Percentiles rank a stretch among this genome's conserved stretches.
Conservation (phyloP, 306 rosid species). For the Quercus wislizeni region DNA sequence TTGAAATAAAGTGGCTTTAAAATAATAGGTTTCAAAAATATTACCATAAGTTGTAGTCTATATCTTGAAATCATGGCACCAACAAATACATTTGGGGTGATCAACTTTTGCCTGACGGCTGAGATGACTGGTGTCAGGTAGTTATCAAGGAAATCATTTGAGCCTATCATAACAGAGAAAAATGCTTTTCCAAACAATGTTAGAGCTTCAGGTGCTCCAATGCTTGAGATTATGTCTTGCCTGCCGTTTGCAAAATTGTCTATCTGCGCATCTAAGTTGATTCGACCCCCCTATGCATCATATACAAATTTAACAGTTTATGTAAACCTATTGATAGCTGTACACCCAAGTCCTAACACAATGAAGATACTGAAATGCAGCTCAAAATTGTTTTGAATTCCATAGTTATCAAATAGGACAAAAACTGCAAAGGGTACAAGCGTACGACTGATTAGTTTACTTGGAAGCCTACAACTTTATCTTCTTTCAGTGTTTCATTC, state of each 20-base stretch:
- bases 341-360: background rate
- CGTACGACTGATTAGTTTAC: too few relatives aligned
- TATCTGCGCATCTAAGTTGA: constrained; percentile 61
- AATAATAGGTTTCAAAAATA: background rate
- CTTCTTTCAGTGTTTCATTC: background rate
- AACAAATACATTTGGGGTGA: constrained; percentile 46
- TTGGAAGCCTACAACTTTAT: too few relatives aligned
- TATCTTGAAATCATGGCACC: constrained; percentile 49
- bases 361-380: background rate
- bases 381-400: background rate
- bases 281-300: constrained; percentile 50
- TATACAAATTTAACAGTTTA: background rate
- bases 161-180: constrained; percentile 57
- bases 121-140: constrained; percentile 42
- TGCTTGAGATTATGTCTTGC: constrained; percentile 48
- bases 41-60: constrained; percentile 56
- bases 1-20: background rate
- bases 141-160: constrained; percentile 71
- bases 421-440: too few relatives aligned
- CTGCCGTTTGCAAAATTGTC: constrained; percentile 67
- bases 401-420: too few relatives aligned
- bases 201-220: constrained; percentile 42
- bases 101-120: constrained; percentile 11
- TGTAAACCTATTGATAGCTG: background rate
- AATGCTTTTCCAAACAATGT: constrained; percentile 38